Conservation (phyloP, 1,284 basidiomycete species). For the Xerocomus tenax region DNA sequence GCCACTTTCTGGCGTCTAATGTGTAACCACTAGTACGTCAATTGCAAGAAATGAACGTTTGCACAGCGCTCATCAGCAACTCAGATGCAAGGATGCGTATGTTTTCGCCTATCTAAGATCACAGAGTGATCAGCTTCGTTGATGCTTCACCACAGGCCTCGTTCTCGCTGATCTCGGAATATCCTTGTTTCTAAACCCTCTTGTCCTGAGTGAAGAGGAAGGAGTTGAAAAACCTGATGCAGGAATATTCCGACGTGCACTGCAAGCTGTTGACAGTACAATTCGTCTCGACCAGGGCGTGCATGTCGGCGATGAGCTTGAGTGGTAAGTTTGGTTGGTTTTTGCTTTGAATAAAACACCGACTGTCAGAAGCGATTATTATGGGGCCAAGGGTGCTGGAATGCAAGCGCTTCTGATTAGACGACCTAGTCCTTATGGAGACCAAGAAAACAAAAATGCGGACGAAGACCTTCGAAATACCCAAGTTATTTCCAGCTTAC, state of each 20-base stretch:
- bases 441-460: conserved; percentile 40
- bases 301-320: conserved; percentile 67
- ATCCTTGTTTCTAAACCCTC: conserved; percentile 39
- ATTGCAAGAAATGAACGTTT: conserved; percentile 40
- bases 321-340: conserved; percentile 38
- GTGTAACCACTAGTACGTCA: conserved; percentile 35
- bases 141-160: conserved; percentile 30
- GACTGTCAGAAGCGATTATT: conserved; percentile 48
- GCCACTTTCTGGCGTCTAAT: conserved; percentile 7
- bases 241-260: conserved; percentile 48
- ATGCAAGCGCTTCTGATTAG: conserved; percentile 52
- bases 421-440: conserved; percentile 41
- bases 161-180: conserved; percentile 56
- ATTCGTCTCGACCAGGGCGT: conserved; percentile 40
- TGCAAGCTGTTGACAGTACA: conserved; percentile 20
- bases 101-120: conserved; percentile 19
- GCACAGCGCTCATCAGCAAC: conserved; percentile 60
- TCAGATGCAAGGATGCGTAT: conserved; percentile 61
- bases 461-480: conserved; percentile 37
- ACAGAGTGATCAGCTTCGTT: not conserved
- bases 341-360: conserved; percentile 1
- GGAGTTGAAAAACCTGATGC: conserved; percentile 58
- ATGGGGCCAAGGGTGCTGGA: conserved; percentile 53
- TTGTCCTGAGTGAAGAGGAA: conserved; percentile 58
- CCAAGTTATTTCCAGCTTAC: conserved; percentile 36